phyloP scores from a whole-genome alignment of 208 protist genomes.

The Wallacemonas sp. region DNA sequence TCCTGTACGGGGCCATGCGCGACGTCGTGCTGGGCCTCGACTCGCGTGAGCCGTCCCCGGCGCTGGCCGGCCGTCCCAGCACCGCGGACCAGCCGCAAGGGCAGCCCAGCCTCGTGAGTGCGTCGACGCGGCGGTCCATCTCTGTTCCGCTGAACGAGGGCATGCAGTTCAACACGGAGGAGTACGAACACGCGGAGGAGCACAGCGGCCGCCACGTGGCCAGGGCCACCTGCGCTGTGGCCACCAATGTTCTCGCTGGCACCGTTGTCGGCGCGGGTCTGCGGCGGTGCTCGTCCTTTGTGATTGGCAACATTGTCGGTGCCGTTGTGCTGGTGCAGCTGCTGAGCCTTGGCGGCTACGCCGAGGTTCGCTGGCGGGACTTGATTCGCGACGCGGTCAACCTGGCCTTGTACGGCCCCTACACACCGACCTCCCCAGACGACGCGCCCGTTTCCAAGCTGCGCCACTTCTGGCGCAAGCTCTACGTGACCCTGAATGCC shows the following conservation, averaged over 20 bases:
- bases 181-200: conserved; percentile 5
- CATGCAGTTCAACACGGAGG: conserved; percentile 12
- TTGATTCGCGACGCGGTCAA: conserved; percentile 38
- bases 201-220: conserved; percentile 10
- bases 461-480: conserved; percentile 22
- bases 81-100: too few relatives aligned
- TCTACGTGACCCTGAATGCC: conserved; percentile 33
- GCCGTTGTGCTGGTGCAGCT: conserved; percentile 40
- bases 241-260: conserved; percentile 28
- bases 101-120: too few relatives aligned
- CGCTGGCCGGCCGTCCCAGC: neutral
- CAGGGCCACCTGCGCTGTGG: conserved; percentile 21
- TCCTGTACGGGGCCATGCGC: neutral
- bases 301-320: conserved; percentile 7
- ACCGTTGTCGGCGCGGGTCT: conserved; percentile 20
- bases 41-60: neutral
- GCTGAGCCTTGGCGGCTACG: conserved; percentile 63
- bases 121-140: neutral
- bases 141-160: conserved; percentile 9
- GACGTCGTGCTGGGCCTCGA: conserved; percentile 21
- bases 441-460: conserved; percentile 12
- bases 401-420: conserved; percentile 27
- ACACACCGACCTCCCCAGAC: neutral
- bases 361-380: conserved; percentile 49
- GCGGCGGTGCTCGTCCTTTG: conserved; percentile 18